A percentile compares a stretch with the other conserved stretches of the same genome.
Conservation (phyloP, 495 filamentous ascomycete species). For the Chaetomium cochliodes region DNA sequence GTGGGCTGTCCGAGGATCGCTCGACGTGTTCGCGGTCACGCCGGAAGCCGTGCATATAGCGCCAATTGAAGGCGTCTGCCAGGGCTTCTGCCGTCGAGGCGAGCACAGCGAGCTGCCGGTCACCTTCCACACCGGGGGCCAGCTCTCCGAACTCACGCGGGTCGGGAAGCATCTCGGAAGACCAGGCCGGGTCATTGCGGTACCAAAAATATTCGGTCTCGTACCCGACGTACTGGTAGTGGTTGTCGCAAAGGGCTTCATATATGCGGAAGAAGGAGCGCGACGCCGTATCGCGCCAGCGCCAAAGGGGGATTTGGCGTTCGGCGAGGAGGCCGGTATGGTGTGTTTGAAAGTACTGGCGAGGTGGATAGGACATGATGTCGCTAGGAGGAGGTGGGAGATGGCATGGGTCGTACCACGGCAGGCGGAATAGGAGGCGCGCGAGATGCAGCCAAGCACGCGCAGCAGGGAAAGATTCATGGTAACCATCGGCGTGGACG, state of each 20-base stretch:
- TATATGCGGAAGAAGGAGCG: constrained; percentile 14
- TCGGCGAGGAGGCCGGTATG: not conserved
- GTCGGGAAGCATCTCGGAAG: constrained; percentile 12
- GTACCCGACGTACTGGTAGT: constrained; percentile 13
- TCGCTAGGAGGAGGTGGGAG: constrained; percentile 9
- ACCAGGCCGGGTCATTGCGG: constrained; percentile 13
- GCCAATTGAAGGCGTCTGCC: constrained; percentile 17
- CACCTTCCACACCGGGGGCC: constrained; percentile 11
- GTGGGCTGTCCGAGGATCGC: not conserved
- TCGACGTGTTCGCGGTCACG: constrained; percentile 13
- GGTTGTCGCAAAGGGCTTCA: constrained; percentile 5
- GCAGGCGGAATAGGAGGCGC: constrained; percentile 12
- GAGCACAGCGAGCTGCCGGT: constrained; percentile 15
- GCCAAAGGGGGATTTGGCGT: constrained; percentile 9
- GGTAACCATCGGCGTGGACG: constrained; percentile 3
- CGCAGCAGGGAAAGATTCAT: constrained; percentile 12
- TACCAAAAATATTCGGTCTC: constrained; percentile 17
- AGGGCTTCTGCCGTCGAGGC: constrained; percentile 5
- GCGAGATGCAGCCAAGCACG: constrained; percentile 15
- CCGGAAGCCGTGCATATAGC: constrained; percentile 13
- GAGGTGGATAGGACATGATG: constrained; percentile 10
- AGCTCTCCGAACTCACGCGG: constrained; percentile 13
- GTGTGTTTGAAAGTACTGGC: constrained; percentile 10
- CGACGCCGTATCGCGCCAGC: constrained; percentile 14
- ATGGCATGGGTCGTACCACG: constrained; percentile 9